Evolutionary conservation across 345 rosid species (phyloP).

Genomic region (Psidium friedrichsthalianum): DNA sequence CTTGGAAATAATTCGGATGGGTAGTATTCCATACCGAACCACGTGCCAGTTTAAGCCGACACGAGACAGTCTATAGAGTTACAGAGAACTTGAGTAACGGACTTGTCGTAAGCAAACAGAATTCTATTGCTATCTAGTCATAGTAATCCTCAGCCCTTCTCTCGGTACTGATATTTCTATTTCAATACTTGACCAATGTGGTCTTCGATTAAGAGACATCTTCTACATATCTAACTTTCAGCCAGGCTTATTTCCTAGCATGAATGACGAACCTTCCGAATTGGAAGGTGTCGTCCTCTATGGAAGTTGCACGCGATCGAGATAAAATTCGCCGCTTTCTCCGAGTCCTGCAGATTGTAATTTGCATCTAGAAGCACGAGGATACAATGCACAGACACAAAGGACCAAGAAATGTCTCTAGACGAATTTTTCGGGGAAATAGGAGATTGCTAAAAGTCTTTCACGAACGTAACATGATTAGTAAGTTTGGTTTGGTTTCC

Average conservation of each 20-base stretch:
- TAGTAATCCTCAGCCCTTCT: neutral
- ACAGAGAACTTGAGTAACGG: neutral
- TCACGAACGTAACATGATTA: too few species aligned
- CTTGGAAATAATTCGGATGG: neutral
- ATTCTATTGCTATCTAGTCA: neutral
- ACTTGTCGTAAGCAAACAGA: neutral
- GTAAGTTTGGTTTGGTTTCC: too few species aligned
- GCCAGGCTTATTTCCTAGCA: neutral
- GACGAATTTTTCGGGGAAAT: neutral
- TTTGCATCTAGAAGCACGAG: neutral
- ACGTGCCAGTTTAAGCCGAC: neutral
- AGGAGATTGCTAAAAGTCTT: neutral
- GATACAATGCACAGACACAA: neutral
- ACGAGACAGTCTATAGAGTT: neutral
- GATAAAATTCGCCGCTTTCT: neutral
- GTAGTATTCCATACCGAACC: too few species aligned
- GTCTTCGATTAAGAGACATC: neutral
- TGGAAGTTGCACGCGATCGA: neutral
- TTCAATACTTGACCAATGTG: neutral
- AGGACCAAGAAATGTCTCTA: neutral
- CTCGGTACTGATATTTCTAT: neutral
- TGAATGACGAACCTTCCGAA: neutral
- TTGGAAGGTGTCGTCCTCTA: neutral
- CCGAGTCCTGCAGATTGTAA: neutral
- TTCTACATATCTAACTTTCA: neutral